Evolutionary conservation across 208 protist species (phyloP), one percentile per base, ranked within the genome.

Genomic region (Sergeia podlipaevii): DNA sequence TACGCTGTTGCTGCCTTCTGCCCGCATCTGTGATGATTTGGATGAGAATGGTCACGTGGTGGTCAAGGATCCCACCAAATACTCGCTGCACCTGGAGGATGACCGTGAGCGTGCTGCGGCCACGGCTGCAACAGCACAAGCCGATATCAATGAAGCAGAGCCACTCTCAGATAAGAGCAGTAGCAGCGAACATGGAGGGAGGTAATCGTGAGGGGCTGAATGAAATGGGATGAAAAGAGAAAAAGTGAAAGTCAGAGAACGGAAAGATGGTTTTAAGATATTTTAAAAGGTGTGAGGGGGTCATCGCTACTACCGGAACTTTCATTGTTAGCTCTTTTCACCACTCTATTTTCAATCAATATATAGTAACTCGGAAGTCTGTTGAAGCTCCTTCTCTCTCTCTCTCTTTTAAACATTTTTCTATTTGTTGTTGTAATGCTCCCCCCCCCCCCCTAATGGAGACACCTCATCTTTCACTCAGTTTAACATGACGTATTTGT

Each of bases 21-120:
- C 65, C 2, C 65, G 71, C 55, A 69, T 79, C 42, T 79, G 71
- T 33, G 71, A 79, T 44, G 60, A 64, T n/a, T 34, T 74, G 23
- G 42, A 65, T 39, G 17, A 60, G 4, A 24, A 66, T 5, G 60
- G 58, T 8, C 30, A 34, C 15, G 43, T 60, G 45, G 34, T 68
- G 4, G 30, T 18, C 23, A 23, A 32, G 18, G 44, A 48, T 24
- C 10, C 26, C 3, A 51, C 7, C 17, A 47, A n/a, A n/a, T n/a
- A n/a, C n/a, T n/a, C n/a, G n/a, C 61, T 53, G 23, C 24, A 36
- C 11, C 44, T 54, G 2, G 3, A 41, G 50, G 13, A 20, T 3
- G 23, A 48, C 11, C 8, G 29, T 15, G 29, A 18, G 41, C 20
- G 3, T 6, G 17, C 15, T 4, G 20, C 21, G 6, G 44, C 28